These are phyloP conservation scores for Pseudogymnoascus sp. DNA, from an alignment of 2,329 filamentous ascomycete genomes.

Conservation along the genomic window DNA sequence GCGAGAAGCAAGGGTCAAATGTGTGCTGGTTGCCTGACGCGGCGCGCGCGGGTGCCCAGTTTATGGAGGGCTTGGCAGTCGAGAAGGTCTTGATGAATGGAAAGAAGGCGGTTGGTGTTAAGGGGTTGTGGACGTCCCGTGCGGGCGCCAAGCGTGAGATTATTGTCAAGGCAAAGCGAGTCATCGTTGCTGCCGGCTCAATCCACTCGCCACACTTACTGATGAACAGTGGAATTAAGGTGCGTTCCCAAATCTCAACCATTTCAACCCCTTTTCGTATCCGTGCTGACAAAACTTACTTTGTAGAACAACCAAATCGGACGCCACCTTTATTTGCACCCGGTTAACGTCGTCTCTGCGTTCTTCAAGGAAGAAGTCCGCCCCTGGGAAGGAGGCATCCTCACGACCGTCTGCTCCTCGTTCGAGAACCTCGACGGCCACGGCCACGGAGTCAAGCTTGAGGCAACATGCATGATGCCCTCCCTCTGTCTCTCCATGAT, in stretches of 20 bases:
- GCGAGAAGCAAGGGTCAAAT: conserved; percentile 70
- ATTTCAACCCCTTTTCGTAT: neutral
- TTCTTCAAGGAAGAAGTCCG: conserved; percentile 62
- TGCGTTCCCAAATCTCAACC: conserved; percentile 21
- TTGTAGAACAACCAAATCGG: conserved; percentile 69
- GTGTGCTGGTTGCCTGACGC: conserved; percentile 75
- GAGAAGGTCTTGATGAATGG: conserved; percentile 61
- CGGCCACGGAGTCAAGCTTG: conserved; percentile 77
- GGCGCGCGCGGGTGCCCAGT: conserved; percentile 64
- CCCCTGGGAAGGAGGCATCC: conserved; percentile 65
- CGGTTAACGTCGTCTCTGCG: conserved; percentile 50
- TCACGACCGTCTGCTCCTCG: conserved; percentile 68
- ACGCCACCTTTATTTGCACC: conserved; percentile 73
- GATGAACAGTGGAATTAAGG: conserved; percentile 66
- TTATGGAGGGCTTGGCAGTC: conserved; percentile 74
- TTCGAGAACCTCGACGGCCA: conserved; percentile 74
- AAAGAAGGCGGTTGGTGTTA: conserved; percentile 58
- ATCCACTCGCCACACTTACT: conserved; percentile 71
- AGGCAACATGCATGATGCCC: conserved; percentile 67
- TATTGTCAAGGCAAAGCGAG: conserved; percentile 67
- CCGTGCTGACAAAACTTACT: neutral
- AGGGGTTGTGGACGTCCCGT: conserved; percentile 67
- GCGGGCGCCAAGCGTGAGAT: conserved; percentile 53
- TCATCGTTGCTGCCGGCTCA: conserved; percentile 70
- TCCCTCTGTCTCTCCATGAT: conserved; percentile 53